Evolutionary conservation across 2,329 filamentous ascomycete species (phyloP).

Genomic region (Pseudogymnoascus verrucosus): DNA sequence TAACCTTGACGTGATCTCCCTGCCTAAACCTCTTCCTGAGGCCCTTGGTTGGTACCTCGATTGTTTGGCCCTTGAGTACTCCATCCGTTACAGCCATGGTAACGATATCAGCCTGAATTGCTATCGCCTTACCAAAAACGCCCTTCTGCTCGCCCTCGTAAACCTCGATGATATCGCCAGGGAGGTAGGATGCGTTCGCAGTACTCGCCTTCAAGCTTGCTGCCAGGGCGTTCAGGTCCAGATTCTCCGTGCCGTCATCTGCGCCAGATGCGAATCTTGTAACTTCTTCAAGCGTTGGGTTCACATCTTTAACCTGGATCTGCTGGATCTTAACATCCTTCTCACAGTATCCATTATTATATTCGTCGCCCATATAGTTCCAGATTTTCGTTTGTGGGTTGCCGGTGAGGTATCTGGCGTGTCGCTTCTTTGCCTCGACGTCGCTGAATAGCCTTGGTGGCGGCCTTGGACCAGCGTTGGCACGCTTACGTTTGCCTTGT

Average conservation of each 20-base stretch:
- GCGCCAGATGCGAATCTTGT: conserved; percentile 84
- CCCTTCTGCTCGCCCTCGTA: conserved; percentile 93
- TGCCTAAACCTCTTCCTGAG: conserved; percentile 86
- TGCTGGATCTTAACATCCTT: conserved; percentile 89
- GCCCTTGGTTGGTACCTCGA: conserved; percentile 87
- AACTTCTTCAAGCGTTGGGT: conserved; percentile 88
- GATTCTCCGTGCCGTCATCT: conserved; percentile 86
- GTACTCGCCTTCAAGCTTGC: conserved; percentile 82
- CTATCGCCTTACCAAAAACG: conserved; percentile 74
- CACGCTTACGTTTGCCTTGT: conserved; percentile 75
- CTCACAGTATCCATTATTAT: conserved; percentile 85
- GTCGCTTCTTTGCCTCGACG: conserved; percentile 80
- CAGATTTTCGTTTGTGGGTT: conserved; percentile 52
- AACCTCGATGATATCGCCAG: conserved; percentile 93
- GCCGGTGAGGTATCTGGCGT: conserved; percentile 53
- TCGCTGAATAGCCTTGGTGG: conserved; percentile 91
- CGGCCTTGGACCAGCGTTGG: conserved; percentile 58
- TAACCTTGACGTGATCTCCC: conserved; percentile 97
- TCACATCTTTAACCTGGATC: conserved; percentile 80
- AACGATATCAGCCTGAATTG: conserved; percentile 86
- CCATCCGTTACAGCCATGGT: conserved; percentile 80
- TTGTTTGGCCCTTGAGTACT: conserved; percentile 69
- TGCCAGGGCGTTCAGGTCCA: conserved; percentile 85
- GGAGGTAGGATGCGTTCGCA: conserved; percentile 74
- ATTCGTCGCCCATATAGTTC: conserved; percentile 81